Evolutionary conservation across 2,329 filamentous ascomycete genomes (phyloP).

Genomic region (Penicillium thymicola): DNA sequence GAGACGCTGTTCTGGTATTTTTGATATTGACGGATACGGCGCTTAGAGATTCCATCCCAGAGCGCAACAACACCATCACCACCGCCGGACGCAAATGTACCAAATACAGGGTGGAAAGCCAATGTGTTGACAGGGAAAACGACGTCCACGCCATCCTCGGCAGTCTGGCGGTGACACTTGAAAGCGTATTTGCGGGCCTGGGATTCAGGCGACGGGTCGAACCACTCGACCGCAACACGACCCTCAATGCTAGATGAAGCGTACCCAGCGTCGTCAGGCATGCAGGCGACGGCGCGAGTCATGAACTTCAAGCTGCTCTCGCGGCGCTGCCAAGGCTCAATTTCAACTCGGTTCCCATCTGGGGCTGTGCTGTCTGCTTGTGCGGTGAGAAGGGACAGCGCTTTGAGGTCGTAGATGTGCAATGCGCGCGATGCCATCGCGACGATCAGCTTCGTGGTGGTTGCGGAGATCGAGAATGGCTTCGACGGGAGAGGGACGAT

Average conservation of each 20-base stretch:
- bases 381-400: slow-evolving; percentile 56
- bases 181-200: slow-evolving; percentile 96
- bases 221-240: slow-evolving; percentile 95
- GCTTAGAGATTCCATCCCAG: slow-evolving; percentile 89
- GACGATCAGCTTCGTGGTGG: slow-evolving; percentile 83
- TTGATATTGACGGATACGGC: slow-evolving; percentile 84
- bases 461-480: slow-evolving; percentile 77
- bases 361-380: slow-evolving; percentile 43
- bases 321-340: slow-evolving; percentile 86
- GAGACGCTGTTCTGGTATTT: slow-evolving; percentile 77
- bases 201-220: slow-evolving; percentile 81
- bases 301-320: slow-evolving; percentile 96
- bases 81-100: slow-evolving; percentile 84
- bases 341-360: slow-evolving; percentile 41
- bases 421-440: slow-evolving; percentile 94
- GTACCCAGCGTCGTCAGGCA: slow-evolving; percentile 95
- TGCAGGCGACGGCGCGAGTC: slow-evolving; percentile 87
- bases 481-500: slow-evolving; percentile 74
- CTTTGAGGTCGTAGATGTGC: slow-evolving; percentile 84
- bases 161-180: slow-evolving; percentile 87
- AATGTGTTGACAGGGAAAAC: slow-evolving; percentile 91
- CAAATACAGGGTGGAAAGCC: slow-evolving; percentile 76
- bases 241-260: slow-evolving; percentile 91
- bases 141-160: slow-evolving; percentile 64
- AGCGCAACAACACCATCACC: slow-evolving; percentile 89